A percentile compares a stretch with the other conserved stretches of the same genome.
phyloP scores from a whole-genome alignment of 768 basidiomycete species.

The Hypholoma fasciculare region DNA sequence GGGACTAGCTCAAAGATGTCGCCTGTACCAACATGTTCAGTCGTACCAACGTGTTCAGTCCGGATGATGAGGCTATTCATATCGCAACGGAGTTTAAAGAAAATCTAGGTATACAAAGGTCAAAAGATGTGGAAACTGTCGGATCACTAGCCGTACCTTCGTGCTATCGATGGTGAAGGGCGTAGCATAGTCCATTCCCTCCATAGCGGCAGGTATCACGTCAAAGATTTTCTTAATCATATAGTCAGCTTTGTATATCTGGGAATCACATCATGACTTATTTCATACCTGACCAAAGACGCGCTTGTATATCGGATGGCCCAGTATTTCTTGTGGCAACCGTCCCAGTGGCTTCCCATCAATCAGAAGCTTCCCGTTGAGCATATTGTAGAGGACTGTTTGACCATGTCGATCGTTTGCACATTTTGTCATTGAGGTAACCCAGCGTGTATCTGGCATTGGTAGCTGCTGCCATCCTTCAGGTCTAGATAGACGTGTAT shows the following conservation, averaged over 20 bases:
- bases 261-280: neutral
- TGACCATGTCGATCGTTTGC: constrained; percentile 16
- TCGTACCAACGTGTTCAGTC: neutral
- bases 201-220: constrained; percentile 32
- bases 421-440: constrained; percentile 21
- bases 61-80: neutral
- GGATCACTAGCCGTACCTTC: constrained; percentile 7
- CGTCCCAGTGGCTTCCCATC: constrained; percentile 39
- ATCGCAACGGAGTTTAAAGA: neutral
- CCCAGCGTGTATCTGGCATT: constrained; percentile 19
- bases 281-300: constrained; percentile 33
- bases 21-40: neutral
- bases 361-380: constrained; percentile 41
- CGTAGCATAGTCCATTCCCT: constrained; percentile 33
- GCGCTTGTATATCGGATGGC: constrained; percentile 30
- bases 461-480: constrained; percentile 5
- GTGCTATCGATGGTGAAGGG: constrained; percentile 17
- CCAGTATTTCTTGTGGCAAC: constrained; percentile 32
- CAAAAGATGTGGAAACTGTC: neutral
- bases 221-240: constrained; percentile 29
- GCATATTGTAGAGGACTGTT: constrained; percentile 36
- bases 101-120: neutral
- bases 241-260: neutral
- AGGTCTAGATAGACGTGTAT: neutral
- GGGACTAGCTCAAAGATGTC: constrained; percentile 36